These are phyloP conservation scores for Rhizophora apiculata DNA, from an alignment of 345 rosid species.

Conservation along the genomic window DNA sequence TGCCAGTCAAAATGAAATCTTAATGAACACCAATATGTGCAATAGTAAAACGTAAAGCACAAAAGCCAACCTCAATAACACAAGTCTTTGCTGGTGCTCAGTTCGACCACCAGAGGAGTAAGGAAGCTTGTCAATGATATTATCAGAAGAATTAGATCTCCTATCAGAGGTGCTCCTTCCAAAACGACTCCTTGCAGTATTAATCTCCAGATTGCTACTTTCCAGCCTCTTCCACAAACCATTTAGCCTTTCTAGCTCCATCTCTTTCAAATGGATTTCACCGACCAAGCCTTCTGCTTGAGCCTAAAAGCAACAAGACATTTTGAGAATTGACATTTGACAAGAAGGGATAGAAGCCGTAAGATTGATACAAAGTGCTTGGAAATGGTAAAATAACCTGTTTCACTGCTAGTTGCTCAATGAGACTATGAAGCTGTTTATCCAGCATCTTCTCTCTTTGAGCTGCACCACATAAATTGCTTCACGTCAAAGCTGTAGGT, in stretches of 20 bases:
- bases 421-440: conserved; percentile 80
- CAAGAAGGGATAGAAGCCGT: not conserved
- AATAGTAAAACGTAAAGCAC: conserved; percentile 75
- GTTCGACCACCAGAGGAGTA: conserved; percentile 45
- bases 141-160: conserved; percentile 52
- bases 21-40: conserved; percentile 78
- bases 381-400: conserved; percentile 49
- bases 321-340: not conserved
- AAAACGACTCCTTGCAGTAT: conserved; percentile 61
- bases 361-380: not conserved
- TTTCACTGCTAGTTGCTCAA: conserved; percentile 86
- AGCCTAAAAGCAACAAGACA: conserved; percentile 40
- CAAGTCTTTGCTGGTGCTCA: conserved; percentile 60
- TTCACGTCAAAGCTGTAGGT: conserved; percentile 12
- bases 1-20: conserved; percentile 70
- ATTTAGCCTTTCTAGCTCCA: conserved; percentile 71
- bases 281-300: conserved; percentile 83
- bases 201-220: conserved; percentile 49
- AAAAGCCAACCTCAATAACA: conserved; percentile 81
- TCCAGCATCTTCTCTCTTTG: conserved; percentile 91
- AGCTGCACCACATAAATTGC: conserved; percentile 37
- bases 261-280: conserved; percentile 70
- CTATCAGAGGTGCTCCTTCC: conserved; percentile 58
- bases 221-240: conserved; percentile 57
- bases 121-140: conserved; percentile 54